Base-by-base conservation (phyloP, 2,329 filamentous ascomycete genomes). In the Penicillium olsonii region DNA sequence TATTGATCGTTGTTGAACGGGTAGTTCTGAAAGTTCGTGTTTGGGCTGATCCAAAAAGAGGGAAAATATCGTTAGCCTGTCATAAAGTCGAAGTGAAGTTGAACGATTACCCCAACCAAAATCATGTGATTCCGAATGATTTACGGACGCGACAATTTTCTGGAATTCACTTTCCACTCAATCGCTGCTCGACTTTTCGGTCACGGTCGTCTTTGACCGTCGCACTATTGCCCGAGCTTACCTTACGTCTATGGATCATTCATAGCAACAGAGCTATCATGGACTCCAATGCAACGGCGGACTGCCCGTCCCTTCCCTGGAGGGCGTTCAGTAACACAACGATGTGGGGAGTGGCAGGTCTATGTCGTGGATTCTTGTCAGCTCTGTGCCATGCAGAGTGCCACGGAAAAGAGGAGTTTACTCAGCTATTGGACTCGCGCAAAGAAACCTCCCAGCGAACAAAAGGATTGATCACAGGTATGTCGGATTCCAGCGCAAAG, bases 401-500 rank as follows among this genome's bases (percentile, higher is more conserved):
- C 5, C 79, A 84, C 61, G 92, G 92, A 1, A 75, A 95, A 53
- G 84, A 91, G 40, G 74, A 78, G 10, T 94, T 99, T 57, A 74
- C 94, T 29, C 77, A 84, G 42, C 74, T 92, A 4, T 74, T 97
- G 31, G 91, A 96, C 61, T 80, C 82, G 58, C 82, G 92, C 53
- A 78, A 79, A 59, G 81, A 92, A 68, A 75, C 83, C 3, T 79
- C 82, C 35, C 78, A 78, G 42, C 84, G 90, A 56, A 77, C 87
- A 49, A 82, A 85, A 61, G 94, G 92, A 15, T 78, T 97, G 53
- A 79, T 97, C 53, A 97, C 92, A 57, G 89, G 88, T 90, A 75
- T 52, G 45, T 40, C n/a, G 17, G 22, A 34, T 33, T 19, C 26
- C 14, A 26, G 11, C 37, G 11, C 20, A 19, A 12, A 38, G 14